A percentile compares a stretch with the other conserved stretches of the same genome.
phyloP scores from a whole-genome alignment of 1,139 yeast genomes.

The Magnusiomyces tetraspermus region DNA sequence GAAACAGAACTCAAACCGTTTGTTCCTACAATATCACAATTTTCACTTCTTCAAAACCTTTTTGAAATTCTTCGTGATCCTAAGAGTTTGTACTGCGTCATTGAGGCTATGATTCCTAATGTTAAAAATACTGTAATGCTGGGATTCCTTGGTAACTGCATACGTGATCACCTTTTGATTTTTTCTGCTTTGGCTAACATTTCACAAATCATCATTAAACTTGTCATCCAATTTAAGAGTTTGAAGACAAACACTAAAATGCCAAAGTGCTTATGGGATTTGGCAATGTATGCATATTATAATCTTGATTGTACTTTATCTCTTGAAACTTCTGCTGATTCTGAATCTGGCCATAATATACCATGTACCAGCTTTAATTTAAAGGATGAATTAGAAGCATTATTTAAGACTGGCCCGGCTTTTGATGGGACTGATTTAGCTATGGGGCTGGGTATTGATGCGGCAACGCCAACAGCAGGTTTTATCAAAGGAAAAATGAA shows the following conservation, averaged over 20 bases:
- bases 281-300: constrained; percentile 19
- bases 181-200: constrained; percentile 24
- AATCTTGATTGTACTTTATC: constrained; percentile 13
- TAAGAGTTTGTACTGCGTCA: constrained; percentile 19
- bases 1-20: constrained; percentile 4
- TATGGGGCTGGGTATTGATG: neutral
- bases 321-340: neutral
- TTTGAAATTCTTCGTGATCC: constrained; percentile 20
- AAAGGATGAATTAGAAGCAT: constrained; percentile 20
- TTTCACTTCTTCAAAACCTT: constrained; percentile 21
- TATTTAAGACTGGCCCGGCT: constrained; percentile 17
- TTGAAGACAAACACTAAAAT: constrained; percentile 21
- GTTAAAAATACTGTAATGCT: constrained; percentile 16
- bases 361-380: constrained; percentile 9
- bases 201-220: constrained; percentile 19
- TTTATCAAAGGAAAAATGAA: constrained; percentile 8
- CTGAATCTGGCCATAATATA: neutral
- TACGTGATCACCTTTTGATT: constrained; percentile 19
- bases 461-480: constrained; percentile 5
- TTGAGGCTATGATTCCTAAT: constrained; percentile 19
- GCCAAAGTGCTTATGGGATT: constrained; percentile 24
- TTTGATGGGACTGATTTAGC: neutral
- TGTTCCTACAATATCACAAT: constrained; percentile 17
- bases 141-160: constrained; percentile 22
- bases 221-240: constrained; percentile 20